Percentiles rank a stretch among this genome's conserved stretches.
These are phyloP conservation scores for Ricinus communis DNA, from an alignment of 345 rosid species.

Conservation along the genomic window DNA sequence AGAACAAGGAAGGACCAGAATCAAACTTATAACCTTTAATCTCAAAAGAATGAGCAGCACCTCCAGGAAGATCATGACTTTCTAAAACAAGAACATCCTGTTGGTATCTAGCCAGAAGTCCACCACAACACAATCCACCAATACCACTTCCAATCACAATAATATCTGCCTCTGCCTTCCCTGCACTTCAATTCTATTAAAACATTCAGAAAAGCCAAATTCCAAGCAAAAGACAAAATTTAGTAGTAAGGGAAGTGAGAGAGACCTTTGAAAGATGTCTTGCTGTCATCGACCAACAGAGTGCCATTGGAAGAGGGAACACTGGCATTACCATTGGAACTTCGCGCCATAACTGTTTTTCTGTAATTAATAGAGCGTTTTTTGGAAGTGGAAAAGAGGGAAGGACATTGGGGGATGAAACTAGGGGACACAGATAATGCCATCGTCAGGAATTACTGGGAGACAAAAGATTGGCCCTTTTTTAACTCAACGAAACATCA, in stretches of 20 bases:
- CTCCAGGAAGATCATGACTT: conserved; percentile 87
- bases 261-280: conserved; percentile 44
- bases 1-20: conserved; percentile 91
- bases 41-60: conserved; percentile 85
- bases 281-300: conserved; percentile 27
- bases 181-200: conserved; percentile 30
- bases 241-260: neutral
- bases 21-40: conserved; percentile 81
- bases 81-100: conserved; percentile 81
- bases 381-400: conserved; percentile 27
- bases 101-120: conserved; percentile 78
- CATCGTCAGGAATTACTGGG: neutral
- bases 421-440: neutral
- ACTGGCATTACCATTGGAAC: conserved; percentile 21
- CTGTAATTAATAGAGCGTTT: conserved; percentile 22
- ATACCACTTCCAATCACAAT: conserved; percentile 91
- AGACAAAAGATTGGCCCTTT: no score
- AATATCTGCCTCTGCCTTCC: conserved; percentile 83
- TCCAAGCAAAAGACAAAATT: neutral
- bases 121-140: conserved; percentile 83
- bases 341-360: conserved; percentile 47
- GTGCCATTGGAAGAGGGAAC: conserved; percentile 40
- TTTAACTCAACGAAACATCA: no score
- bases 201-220: neutral
- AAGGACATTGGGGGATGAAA: neutral